Evolutionary conservation across 176 grass and related monocot species (phyloP).

Genomic region (Cocos nucifera): DNA sequence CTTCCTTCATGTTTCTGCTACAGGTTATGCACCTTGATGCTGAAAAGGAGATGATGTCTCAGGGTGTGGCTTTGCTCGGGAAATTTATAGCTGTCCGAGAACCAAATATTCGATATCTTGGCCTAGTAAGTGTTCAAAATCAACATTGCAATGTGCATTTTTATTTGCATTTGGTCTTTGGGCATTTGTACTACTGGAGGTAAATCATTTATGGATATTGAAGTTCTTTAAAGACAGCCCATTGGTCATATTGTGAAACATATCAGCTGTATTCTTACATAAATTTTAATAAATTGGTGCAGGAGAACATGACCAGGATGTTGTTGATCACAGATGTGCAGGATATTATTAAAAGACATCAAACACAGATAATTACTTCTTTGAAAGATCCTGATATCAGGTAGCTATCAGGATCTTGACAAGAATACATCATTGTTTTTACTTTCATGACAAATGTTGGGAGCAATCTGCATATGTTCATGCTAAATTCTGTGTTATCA

Average conservation of each 20-base stretch:
- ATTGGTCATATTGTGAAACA: too few species aligned
- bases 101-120: conserved; percentile 99
- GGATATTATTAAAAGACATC: conserved; percentile 99
- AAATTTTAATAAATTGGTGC: conserved; percentile 10
- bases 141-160: too few species aligned
- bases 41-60: conserved; percentile 99
- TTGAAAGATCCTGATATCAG: conserved; percentile 99
- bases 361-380: conserved; percentile 94
- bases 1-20: neutral
- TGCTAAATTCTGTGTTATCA: too few species aligned
- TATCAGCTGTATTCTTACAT: too few species aligned
- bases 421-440: too few species aligned
- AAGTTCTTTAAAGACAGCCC: too few species aligned
- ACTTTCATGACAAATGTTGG: too few species aligned
- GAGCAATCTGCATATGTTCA: too few species aligned
- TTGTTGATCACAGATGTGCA: conserved; percentile 96
- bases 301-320: conserved; percentile 99
- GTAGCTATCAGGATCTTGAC: conserved; percentile 22
- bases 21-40: conserved; percentile 99
- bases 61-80: conserved; percentile 93
- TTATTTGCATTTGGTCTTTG: too few species aligned
- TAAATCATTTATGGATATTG: too few species aligned
- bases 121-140: conserved; percentile 50
- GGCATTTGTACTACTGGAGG: too few species aligned
- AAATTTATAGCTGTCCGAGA: conserved; percentile 99